These are phyloP conservation scores for Tetrapisispora fleetii DNA, from an alignment of 805 yeast species.

Conservation along the genomic window DNA sequence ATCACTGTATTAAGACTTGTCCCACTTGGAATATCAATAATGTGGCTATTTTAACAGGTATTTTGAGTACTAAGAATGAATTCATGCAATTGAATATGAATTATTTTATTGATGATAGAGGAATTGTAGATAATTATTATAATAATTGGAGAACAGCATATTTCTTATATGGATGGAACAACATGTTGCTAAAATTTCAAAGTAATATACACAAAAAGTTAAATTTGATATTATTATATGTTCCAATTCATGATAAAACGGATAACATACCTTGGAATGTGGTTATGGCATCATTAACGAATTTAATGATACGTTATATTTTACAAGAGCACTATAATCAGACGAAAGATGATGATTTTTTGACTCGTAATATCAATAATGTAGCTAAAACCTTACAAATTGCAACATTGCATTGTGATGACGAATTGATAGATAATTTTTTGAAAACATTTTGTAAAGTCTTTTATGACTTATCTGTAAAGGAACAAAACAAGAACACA, in stretches of 20 bases:
- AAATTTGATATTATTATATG: slow-evolving; percentile 4
- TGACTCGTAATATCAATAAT: slow-evolving; percentile 9
- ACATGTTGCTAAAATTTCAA: not conserved
- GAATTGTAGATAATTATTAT: slow-evolving; percentile 9
- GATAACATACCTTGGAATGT: slow-evolving; percentile 10
- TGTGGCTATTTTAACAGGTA: slow-evolving; percentile 19
- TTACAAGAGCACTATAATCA: not conserved
- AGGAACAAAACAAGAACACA: slow-evolving; percentile 8
- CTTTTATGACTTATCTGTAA: slow-evolving; percentile 8
- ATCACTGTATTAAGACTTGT: slow-evolving; percentile 9
- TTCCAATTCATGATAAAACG: slow-evolving; percentile 7
- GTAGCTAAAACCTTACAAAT: slow-evolving; percentile 16
- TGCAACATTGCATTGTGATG: slow-evolving; percentile 6
- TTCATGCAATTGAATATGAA: slow-evolving; percentile 12
- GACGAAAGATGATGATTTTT: not conserved
- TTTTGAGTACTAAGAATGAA: slow-evolving; percentile 11
- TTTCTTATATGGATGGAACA: slow-evolving; percentile 19
- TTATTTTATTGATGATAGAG: slow-evolving; percentile 19
- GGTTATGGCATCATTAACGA: slow-evolving; percentile 8
- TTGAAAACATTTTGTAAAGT: slow-evolving; percentile 7
- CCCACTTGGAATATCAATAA: slow-evolving; percentile 16
- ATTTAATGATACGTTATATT: not conserved
- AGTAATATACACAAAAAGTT: not conserved
- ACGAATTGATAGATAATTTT: not conserved
- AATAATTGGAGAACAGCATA: slow-evolving; percentile 12